Conservation (phyloP, 2,329 filamentous ascomycete genomes). For the Pseudohalonectria lignicola region DNA sequence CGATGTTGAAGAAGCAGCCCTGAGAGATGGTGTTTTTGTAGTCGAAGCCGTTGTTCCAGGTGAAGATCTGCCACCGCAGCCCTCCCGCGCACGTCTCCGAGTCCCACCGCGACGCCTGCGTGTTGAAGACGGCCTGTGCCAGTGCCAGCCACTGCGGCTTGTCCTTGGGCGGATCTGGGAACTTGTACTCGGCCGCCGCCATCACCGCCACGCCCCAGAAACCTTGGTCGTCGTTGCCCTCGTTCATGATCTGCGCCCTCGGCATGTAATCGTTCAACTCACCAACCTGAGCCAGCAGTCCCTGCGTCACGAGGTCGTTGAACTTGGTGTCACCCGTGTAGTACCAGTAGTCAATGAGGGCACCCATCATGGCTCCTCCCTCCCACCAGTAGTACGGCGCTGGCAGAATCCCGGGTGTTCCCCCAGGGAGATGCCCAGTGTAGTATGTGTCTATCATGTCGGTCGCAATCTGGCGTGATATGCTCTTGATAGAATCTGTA, state of each 20-base stretch:
- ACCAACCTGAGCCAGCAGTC: slow-evolving; percentile 65
- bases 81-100: slow-evolving; percentile 58
- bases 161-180: slow-evolving; percentile 44
- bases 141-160: slow-evolving; percentile 60
- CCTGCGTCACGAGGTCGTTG: slow-evolving; percentile 56
- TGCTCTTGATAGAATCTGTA: slow-evolving; percentile 46
- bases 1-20: slow-evolving; percentile 39
- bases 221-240: slow-evolving; percentile 67
- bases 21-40: slow-evolving; percentile 52
- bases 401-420: slow-evolving; percentile 39
- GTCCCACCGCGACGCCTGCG: slow-evolving; percentile 66
- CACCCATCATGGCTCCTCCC: slow-evolving; percentile 59
- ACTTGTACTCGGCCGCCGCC: slow-evolving; percentile 59
- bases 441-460: slow-evolving; percentile 37
- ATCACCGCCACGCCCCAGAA: slow-evolving; percentile 65
- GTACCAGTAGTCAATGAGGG: slow-evolving; percentile 72
- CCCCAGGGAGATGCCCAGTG: slow-evolving; percentile 35
- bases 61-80: slow-evolving; percentile 75
- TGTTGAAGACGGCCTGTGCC: slow-evolving; percentile 73
- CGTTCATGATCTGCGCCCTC: slow-evolving; percentile 27
- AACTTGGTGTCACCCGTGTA: slow-evolving; percentile 44
- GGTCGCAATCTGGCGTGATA: slow-evolving; percentile 37
- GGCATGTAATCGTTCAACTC: slow-evolving; percentile 67
- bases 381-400: slow-evolving; percentile 54
- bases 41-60: slow-evolving; percentile 68